These are phyloP conservation scores for Suillus bovinus DNA, from an alignment of 768 basidiomycete genomes.

Conservation along the genomic window DNA sequence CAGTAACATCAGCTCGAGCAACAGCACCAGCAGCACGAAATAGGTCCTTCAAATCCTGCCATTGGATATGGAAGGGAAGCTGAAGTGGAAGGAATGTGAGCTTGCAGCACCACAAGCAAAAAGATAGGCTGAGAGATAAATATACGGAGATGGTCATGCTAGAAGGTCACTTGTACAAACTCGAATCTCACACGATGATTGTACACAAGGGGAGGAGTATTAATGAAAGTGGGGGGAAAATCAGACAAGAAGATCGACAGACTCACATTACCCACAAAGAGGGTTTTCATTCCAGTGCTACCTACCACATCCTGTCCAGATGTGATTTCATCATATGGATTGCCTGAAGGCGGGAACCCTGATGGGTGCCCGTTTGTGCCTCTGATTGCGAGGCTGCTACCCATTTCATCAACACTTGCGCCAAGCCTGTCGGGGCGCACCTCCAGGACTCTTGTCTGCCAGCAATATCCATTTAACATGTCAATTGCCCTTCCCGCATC, in stretches of 20 bases:
- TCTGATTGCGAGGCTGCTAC: neutral
- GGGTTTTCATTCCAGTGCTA: slow-evolving; percentile 47
- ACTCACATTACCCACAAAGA: slow-evolving; percentile 90
- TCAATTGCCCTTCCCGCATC: slow-evolving; percentile 95
- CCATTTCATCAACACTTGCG: slow-evolving; percentile 23
- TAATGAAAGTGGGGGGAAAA: slow-evolving; percentile 4
- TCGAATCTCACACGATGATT: neutral
- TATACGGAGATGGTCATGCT: neutral
- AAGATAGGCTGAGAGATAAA: neutral
- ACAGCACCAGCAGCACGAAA: slow-evolving; percentile 91
- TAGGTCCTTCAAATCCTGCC: slow-evolving; percentile 98
- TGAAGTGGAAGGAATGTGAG: slow-evolving; percentile 27
- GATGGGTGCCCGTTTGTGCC: neutral
- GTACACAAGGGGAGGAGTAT: neutral
- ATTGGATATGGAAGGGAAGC: slow-evolving; percentile 93
- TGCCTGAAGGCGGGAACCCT: neutral
- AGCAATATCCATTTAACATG: slow-evolving; percentile 95
- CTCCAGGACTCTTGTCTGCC: slow-evolving; percentile 92
- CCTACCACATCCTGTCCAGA: slow-evolving; percentile 23
- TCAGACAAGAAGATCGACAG: neutral
- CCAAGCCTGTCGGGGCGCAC: slow-evolving; percentile 83
- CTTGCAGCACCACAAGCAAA: neutral
- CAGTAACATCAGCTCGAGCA: slow-evolving; percentile 86
- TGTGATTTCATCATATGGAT: neutral
- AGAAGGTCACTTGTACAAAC: neutral